Percentiles rank a stretch among this genome's conserved stretches.
Evolutionary conservation across 179 eudicot genomes (phyloP).

Genomic region (Silene coronaria): DNA sequence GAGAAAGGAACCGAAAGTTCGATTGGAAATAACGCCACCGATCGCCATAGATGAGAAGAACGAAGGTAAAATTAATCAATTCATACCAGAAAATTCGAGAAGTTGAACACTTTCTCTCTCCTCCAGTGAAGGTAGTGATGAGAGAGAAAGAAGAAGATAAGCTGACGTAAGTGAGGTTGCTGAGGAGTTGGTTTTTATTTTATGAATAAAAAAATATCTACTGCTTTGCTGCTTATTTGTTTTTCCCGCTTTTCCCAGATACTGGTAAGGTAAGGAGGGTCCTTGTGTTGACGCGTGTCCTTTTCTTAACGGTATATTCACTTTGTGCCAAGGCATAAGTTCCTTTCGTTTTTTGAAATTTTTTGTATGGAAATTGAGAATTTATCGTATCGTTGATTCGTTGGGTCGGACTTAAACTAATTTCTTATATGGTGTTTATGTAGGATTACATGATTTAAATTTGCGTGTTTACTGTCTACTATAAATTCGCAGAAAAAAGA

Average conservation of each 20-base stretch:
- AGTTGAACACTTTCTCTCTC: background rate
- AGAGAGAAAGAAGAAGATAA: background rate
- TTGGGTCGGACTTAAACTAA: too few relatives aligned
- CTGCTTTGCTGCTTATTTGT: background rate
- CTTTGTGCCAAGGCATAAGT: background rate
- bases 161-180: background rate
- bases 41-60: conserved; percentile 51
- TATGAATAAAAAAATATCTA: too few relatives aligned
- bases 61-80: background rate
- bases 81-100: background rate
- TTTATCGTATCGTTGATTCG: too few relatives aligned
- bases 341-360: too few relatives aligned
- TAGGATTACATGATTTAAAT: too few relatives aligned
- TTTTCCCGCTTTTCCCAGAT: conserved; percentile 19
- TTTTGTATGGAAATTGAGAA: too few relatives aligned
- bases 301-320: background rate
- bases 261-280: conserved; percentile 24
- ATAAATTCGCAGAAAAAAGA: too few relatives aligned
- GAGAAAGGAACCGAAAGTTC: conserved; percentile 50
- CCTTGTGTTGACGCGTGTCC: conserved; percentile 38
- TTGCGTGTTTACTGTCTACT: too few relatives aligned
- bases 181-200: background rate
- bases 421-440: too few relatives aligned
- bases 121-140: background rate
- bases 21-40: conserved; percentile 58